Conservation (phyloP, 257 asterid species). For the Nicotiana paniculata region DNA sequence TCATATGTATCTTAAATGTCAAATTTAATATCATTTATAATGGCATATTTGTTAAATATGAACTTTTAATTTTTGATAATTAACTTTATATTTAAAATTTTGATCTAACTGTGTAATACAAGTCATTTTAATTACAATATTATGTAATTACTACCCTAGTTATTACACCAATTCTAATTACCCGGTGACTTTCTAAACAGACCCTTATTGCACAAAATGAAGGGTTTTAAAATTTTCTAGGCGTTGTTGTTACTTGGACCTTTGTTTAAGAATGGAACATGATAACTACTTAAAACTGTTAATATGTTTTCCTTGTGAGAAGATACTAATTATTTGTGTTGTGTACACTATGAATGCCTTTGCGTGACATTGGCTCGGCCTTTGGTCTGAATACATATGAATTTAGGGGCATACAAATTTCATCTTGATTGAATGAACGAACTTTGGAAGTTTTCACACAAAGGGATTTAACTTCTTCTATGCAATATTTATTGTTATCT, state of each 20-base stretch:
- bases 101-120: too few relatives aligned
- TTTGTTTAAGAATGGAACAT: neutral
- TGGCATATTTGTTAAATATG: too few relatives aligned
- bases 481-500: neutral
- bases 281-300: neutral
- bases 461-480: neutral
- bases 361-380: neutral
- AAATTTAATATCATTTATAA: too few relatives aligned
- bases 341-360: neutral
- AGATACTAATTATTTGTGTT: neutral
- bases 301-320: neutral
- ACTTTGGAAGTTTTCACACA: neutral
- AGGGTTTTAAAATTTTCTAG: neutral
- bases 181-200: too few relatives aligned
- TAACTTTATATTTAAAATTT: too few relatives aligned
- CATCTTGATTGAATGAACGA: neutral
- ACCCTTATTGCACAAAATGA: neutral
- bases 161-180: too few relatives aligned
- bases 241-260: neutral
- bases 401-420: neutral
- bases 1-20: too few relatives aligned
- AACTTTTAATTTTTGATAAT: too few relatives aligned
- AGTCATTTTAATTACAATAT: too few relatives aligned
- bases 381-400: neutral
- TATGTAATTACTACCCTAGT: too few relatives aligned